phyloP scores from a whole-genome alignment of 75 land plant genomes.

The Isoetes taiwanensis region DNA sequence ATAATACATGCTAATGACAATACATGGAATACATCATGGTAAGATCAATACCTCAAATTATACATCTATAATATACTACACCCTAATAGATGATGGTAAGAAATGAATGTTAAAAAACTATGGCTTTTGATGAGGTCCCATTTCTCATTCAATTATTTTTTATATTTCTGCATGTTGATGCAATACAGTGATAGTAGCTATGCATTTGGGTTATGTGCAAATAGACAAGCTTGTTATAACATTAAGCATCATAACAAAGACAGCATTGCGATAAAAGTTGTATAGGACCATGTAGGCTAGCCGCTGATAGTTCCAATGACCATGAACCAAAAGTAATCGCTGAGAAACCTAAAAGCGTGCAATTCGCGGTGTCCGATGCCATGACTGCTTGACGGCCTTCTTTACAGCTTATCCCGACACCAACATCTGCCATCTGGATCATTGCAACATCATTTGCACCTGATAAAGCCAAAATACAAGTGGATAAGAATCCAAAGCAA shows the following conservation, averaged over 20 bases:
- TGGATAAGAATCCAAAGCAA: not conserved
- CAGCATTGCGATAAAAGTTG: constrained; percentile 58
- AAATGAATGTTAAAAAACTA: no score
- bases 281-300: constrained; percentile 52
- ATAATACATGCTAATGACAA: no score
- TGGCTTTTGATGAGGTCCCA: no score
- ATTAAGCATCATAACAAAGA: constrained; percentile 49
- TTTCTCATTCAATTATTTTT: no score
- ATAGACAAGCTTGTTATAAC: no score
- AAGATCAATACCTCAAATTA: no score
- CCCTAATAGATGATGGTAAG: no score
- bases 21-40: no score
- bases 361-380: constrained; percentile 97
- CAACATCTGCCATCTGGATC: constrained; percentile 98
- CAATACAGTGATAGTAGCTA: no score
- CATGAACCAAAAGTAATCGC: constrained; percentile 78
- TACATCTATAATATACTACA: no score
- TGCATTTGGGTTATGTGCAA: no score
- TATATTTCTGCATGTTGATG: no score
- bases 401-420: constrained; percentile 90
- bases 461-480: constrained; percentile 10
- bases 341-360: constrained; percentile 79
- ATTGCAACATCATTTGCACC: constrained; percentile 99
- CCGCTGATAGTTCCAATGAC: constrained; percentile 78
- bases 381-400: constrained; percentile 98